Conservation (phyloP, 2,329 filamentous ascomycete genomes). For the Tolypocladium amazonense region DNA sequence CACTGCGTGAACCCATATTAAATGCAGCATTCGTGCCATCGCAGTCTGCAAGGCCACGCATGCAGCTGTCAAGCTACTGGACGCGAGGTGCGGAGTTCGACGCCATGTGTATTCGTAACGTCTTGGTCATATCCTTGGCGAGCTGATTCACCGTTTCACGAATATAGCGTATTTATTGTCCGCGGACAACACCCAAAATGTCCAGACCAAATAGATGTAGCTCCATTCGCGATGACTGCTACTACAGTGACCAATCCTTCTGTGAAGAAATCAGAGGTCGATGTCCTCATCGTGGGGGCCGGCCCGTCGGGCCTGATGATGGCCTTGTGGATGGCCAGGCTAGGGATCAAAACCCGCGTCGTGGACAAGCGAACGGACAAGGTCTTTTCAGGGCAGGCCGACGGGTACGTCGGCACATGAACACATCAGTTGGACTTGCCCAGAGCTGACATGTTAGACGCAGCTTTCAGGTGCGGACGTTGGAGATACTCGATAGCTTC, state of each 20-base stretch:
- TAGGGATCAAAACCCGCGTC: conserved; percentile 29
- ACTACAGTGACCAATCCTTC: neutral
- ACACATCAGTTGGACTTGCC: neutral
- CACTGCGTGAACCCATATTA: neutral
- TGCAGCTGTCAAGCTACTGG: neutral
- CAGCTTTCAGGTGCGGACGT: conserved; percentile 48
- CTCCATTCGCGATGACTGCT: neutral
- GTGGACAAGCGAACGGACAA: conserved; percentile 32
- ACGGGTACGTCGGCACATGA: conserved; percentile 17
- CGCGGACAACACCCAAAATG: neutral
- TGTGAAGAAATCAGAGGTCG: conserved; percentile 11
- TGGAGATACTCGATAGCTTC: conserved; percentile 67
- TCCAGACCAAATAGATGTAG: neutral
- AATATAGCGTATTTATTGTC: neutral
- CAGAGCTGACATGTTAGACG: neutral
- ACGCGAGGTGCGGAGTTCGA: neutral
- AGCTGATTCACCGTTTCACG: neutral
- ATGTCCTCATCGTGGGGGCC: conserved; percentile 29
- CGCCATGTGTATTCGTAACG: neutral
- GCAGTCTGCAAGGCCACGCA: neutral
- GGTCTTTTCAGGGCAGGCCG: conserved; percentile 29
- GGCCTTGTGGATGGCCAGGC: conserved; percentile 29
- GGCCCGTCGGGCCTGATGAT: conserved; percentile 32
- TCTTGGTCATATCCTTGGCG: neutral
- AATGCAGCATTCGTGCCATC: neutral